These are phyloP conservation scores for Carex arenaria DNA, from an alignment of 202 grass and related monocot species.

Conservation along the genomic window DNA sequence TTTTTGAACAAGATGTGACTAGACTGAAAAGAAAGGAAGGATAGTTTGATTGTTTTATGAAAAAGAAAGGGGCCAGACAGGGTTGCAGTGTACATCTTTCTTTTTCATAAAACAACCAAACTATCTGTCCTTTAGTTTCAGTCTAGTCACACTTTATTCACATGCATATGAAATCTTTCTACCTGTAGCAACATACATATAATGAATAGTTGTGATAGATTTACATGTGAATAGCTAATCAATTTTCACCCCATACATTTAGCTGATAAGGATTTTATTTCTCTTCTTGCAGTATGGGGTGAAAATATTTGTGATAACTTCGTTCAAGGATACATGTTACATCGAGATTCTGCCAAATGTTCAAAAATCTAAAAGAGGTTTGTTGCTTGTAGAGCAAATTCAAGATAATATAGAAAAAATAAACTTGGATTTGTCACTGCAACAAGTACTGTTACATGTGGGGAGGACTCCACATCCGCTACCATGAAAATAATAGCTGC, in stretches of 20 bases:
- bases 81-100: not conserved
- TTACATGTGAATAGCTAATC: no score
- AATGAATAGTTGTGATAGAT: not conserved
- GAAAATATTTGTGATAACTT: conserved; percentile 79
- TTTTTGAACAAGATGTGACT: not conserved
- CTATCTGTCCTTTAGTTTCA: not conserved
- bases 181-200: not conserved
- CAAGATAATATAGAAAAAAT: not conserved
- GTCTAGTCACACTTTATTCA: not conserved
- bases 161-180: not conserved
- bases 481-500: not conserved
- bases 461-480: not conserved
- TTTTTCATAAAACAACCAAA: not conserved
- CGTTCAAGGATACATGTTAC: conserved; percentile 71
- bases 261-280: conserved; percentile 15
- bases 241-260: not conserved
- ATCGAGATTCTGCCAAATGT: conserved; percentile 53
- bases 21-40: not conserved
- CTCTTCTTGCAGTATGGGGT: conserved; percentile 50
- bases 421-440: not conserved
- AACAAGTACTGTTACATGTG: not conserved
- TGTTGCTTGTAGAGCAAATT: not conserved
- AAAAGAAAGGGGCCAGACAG: not conserved
- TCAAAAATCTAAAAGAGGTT: conserved; percentile 68
- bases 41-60: not conserved